Evolutionary conservation across 345 rosid genomes (phyloP).

Genomic region (Balakata baccata): DNA sequence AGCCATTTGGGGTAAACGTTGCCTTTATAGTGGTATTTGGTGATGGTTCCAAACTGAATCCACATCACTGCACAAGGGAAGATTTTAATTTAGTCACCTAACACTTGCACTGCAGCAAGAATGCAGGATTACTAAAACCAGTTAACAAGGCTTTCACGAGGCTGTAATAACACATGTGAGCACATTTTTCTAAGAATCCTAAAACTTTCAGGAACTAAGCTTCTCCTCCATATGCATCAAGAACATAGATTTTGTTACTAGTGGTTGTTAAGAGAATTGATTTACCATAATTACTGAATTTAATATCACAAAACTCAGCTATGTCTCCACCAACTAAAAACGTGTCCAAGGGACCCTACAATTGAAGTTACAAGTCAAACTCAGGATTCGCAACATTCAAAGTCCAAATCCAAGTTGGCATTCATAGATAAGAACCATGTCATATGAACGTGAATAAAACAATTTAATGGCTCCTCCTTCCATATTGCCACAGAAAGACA

Average conservation of each 20-base stretch:
- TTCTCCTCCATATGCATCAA: constrained; percentile 96
- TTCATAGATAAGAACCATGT: constrained; percentile 53
- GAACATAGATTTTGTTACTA: constrained; percentile 75
- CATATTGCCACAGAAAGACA: constrained; percentile 97
- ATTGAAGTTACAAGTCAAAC: constrained; percentile 26
- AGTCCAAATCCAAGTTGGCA: not conserved
- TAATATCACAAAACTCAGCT: constrained; percentile 91
- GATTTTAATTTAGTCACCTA: constrained; percentile 15
- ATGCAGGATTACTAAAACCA: not conserved
- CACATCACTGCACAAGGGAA: constrained; percentile 62
- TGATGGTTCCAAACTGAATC: constrained; percentile 86
- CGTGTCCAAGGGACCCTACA: constrained; percentile 92
- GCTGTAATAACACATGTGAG: not conserved
- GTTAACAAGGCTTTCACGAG: not conserved
- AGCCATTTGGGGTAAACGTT: constrained; percentile 95
- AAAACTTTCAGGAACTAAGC: constrained; percentile 37
- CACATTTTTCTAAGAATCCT: not conserved
- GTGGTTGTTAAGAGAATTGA: constrained; percentile 94
- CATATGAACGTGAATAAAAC: constrained; percentile 91
- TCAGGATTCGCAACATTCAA: not conserved
- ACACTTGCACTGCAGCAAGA: not conserved
- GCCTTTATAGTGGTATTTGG: constrained; percentile 75
- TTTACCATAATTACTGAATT: constrained; percentile 96
- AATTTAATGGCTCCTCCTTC: constrained; percentile 98
- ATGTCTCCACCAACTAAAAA: constrained; percentile 97